Conservation (phyloP, 2,329 filamentous ascomycete genomes). For the Septoria petroselini region DNA sequence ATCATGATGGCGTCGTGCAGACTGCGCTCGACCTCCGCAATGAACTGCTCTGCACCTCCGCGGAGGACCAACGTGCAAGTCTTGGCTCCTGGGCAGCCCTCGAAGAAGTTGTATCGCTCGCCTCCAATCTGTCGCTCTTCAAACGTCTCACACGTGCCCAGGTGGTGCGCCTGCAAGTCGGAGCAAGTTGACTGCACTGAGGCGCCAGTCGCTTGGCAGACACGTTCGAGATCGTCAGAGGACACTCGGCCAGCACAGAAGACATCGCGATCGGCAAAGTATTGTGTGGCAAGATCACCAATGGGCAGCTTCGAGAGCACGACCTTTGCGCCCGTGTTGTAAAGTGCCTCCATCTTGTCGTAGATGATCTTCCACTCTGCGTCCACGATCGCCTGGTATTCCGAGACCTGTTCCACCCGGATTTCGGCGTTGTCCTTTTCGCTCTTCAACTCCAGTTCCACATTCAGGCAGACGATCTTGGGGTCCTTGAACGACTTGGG, state of each 20-base stretch:
- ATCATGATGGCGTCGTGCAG: constrained; percentile 99
- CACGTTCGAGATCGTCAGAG: constrained; percentile 89
- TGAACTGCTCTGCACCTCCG: constrained; percentile 97
- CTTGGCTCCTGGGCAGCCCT: constrained; percentile 91
- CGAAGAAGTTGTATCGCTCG: constrained; percentile 98
- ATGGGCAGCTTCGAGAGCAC: constrained; percentile 96
- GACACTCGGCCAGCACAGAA: constrained; percentile 96
- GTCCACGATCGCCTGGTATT: constrained; percentile 99
- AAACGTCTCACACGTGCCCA: constrained; percentile 85
- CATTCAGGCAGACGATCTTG: constrained; percentile 95
- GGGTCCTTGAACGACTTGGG: constrained; percentile 92
- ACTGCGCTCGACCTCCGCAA: constrained; percentile 95
- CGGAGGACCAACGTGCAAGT: constrained; percentile 94
- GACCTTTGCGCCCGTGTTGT: constrained; percentile 94
- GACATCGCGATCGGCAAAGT: constrained; percentile 92
- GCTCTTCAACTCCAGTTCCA: constrained; percentile 96
- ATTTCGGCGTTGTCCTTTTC: constrained; percentile 99
- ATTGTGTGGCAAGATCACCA: constrained; percentile 92
- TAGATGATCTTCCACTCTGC: constrained; percentile 99
- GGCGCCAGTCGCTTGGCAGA: constrained; percentile 90
- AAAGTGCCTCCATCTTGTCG: constrained; percentile 94
- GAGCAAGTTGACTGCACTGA: constrained; percentile 94
- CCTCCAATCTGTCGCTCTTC: constrained; percentile 97
- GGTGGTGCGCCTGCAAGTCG: constrained; percentile 76
- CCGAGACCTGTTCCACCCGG: constrained; percentile 93